Base-by-base conservation (phyloP, 805 yeast genomes). In the Cyberlindnera mrakii region DNA sequence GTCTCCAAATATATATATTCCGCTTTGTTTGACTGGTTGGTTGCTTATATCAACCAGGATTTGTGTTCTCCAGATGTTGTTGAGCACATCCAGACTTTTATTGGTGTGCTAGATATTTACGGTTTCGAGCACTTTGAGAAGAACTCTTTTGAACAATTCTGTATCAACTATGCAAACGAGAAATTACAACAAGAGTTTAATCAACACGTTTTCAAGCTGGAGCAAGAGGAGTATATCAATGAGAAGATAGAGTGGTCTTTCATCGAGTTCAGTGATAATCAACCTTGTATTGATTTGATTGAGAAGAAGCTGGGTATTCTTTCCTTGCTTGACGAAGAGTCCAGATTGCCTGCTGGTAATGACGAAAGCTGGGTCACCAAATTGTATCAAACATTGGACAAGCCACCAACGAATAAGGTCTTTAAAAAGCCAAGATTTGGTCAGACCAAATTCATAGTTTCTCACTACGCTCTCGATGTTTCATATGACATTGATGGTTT, bases 211-310 rank as follows among this genome's bases (percentile, higher is more conserved):
- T 91, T 91, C 77, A 91, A 91, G 62, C 75, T 93, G 48, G 99
- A 91, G 62, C 98, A 93, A 70, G 96, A 90, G 59, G 97, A 93
- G 61, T 91, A 91, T 61, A 75, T 89, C 42, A 78, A 77, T 46
- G 98, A 91, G 67, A 85, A 90, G 59, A 90, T 91, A 51, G 93
- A 90, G 62, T 91, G 98, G 97, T 83, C 91, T 9, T 91, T 91
- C 57, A 91, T 91, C 56, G 97, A 91, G 56, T 91, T 90, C 58
- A 80, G 93, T 42, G 99, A 91, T 63, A 91, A 91, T 63, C 96
- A 93, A 70, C 98, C 97, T 3, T 91, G 98, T 68, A 91, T 91
- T 55, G 82, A 83, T 54, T 75, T 91, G 55, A 93, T 91, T 56
- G 99, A 91, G 70, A 80, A 80, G 58, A 85, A 82, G 62, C 66